A percentile compares a stretch with the other conserved stretches of the same genome.
Evolutionary conservation across 2,329 filamentous ascomycete genomes (phyloP).

Genomic region (Xylariales sp.): DNA sequence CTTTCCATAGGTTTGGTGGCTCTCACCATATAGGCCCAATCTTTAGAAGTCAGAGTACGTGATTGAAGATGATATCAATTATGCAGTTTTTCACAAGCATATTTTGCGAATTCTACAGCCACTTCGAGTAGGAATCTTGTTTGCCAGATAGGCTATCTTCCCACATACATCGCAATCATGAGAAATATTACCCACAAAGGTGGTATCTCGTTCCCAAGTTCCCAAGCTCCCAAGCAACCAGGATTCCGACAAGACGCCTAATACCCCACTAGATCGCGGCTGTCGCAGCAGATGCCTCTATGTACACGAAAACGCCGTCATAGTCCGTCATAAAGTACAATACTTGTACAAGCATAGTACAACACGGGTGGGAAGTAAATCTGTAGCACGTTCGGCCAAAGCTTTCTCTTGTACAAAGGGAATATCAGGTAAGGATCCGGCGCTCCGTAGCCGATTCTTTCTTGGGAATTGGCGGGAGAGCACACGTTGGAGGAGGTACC

Average conservation of each 20-base stretch:
- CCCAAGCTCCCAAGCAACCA: no score
- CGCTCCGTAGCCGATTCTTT: no score
- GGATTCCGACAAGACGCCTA: background rate
- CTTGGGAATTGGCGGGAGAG: conserved; percentile 14
- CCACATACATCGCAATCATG: conserved; percentile 3
- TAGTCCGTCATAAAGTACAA: conserved; percentile 2
- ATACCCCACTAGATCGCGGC: background rate
- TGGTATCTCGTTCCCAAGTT: conserved; percentile 4
- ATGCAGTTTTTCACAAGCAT: no score
- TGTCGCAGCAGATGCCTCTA: background rate
- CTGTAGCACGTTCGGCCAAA: no score
- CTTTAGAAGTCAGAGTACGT: background rate
- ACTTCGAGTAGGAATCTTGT: background rate
- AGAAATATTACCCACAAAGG: background rate
- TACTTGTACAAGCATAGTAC: background rate
- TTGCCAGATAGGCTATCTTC: background rate
- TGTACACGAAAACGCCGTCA: conserved; percentile 2
- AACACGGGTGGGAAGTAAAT: no score
- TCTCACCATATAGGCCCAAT: no score
- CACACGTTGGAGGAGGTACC: conserved; percentile 12
- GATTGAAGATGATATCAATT: no score
- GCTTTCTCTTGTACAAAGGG: no score
- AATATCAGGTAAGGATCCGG: no score
- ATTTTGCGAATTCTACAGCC: no score
- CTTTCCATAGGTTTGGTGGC: no score